These are phyloP conservation scores for Atractiella rhizophila DNA, from an alignment of 768 basidiomycete species.

Conservation along the genomic window DNA sequence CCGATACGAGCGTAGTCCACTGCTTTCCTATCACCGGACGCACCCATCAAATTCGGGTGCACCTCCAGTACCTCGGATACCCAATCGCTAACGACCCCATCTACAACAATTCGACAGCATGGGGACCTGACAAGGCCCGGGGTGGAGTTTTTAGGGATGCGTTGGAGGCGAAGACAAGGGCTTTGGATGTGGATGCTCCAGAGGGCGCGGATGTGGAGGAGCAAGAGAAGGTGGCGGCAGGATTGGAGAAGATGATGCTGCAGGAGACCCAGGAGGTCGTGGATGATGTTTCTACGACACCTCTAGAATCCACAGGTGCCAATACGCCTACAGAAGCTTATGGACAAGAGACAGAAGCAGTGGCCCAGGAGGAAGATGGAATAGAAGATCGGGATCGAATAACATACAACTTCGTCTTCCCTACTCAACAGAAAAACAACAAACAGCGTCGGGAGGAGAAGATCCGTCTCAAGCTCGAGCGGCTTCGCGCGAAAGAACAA, in stretches of 20 bases:
- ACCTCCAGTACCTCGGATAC: conserved; percentile 76
- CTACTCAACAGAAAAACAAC: neutral
- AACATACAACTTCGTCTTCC: no score
- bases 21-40: conserved; percentile 79
- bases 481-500: neutral
- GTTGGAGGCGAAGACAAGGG: neutral
- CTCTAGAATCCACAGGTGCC: neutral
- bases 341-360: no score
- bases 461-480: neutral
- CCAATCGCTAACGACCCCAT: conserved; percentile 90
- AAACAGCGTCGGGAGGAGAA: no score
- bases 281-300: neutral
- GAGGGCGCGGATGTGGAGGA: conserved; percentile 10
- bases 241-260: neutral
- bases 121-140: conserved; percentile 16
- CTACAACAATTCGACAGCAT: conserved; percentile 38
- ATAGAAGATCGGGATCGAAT: no score
- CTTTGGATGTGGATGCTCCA: neutral
- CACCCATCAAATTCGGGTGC: conserved; percentile 91
- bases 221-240: conserved; percentile 7
- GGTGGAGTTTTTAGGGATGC: conserved; percentile 10
- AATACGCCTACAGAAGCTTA: neutral
- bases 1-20: conserved; percentile 61
- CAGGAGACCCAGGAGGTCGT: neutral
- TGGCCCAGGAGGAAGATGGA: no score